Base-by-base conservation (phyloP, 192 early-diverging fungal genomes). In the Entomortierella beljakovae region DNA sequence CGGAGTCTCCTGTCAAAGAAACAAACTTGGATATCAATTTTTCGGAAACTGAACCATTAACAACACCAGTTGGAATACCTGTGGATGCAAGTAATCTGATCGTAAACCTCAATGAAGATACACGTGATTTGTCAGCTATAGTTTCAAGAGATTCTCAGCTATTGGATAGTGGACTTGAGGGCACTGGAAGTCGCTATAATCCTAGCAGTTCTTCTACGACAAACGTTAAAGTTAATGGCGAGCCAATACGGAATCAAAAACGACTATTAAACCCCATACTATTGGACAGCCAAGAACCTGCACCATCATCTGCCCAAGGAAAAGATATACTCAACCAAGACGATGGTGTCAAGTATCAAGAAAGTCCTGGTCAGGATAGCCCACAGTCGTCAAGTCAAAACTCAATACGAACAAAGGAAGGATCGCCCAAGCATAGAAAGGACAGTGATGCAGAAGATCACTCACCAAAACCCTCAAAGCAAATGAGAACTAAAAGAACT, bases 401-500 rank as follows among this genome's bases (percentile, higher is more conserved):
- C 23, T 55, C 51, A 2, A 49, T 26, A 33, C 4, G 13, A 7
- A 31, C 51, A 16, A 54, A 29, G 33, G 68, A 63, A 53, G 61
- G 61, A 10, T 61, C 59, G 6, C 70, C 61, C 2, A 71, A 71
- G 32, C 70, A 71, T 35, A 22, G 53, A 28, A 35, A 57, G 1
- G 60, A 56, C 6, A 52, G 53, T 28, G 70, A 71, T 33, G 18
- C 60, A 15, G 54, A 50, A 28, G 61, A 57, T n/a, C 29, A n/a
- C 16, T 23, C 59, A 15, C 37, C 50, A 3, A 71, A 71, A n/a
- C 52, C 49, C 2, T 10, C 51, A 22, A 71, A 71, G 42, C 28
- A 53, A 22, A 61, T 70, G 29, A 70, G 38, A 31, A 59, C 50
- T 13, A 59, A 70, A 40, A 70, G 68, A 7, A 32, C 18, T 16